Evolutionary conservation across 2,329 filamentous ascomycete species (phyloP).

Genomic region (Neonectria sp.): DNA sequence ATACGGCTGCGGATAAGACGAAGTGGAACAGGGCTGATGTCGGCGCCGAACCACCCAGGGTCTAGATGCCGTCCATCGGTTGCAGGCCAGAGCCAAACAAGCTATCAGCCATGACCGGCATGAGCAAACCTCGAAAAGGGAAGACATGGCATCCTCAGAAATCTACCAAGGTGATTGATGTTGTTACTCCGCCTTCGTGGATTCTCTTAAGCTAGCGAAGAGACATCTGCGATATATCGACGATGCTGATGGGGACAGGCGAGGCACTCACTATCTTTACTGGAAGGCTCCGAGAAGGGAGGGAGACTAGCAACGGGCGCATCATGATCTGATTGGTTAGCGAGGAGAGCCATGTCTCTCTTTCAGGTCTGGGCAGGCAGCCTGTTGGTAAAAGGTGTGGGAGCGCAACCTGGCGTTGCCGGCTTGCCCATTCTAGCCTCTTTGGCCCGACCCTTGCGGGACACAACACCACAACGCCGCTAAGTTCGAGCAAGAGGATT

Average conservation of each 20-base stretch:
- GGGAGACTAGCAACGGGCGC: slow-evolving; percentile 21
- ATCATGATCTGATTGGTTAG: slow-evolving; percentile 35
- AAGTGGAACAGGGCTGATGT: slow-evolving; percentile 40
- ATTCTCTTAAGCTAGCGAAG: slow-evolving; percentile 10
- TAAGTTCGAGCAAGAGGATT: slow-evolving; percentile 25
- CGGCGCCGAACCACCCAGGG: slow-evolving; percentile 35
- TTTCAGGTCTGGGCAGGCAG: slow-evolving; percentile 30
- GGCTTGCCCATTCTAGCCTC: slow-evolving; percentile 31
- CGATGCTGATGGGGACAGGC: slow-evolving; percentile 18
- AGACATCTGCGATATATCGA: slow-evolving; percentile 20
- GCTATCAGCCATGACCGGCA: slow-evolving; percentile 24
- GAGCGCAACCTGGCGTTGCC: slow-evolving; percentile 30
- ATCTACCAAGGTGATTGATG: slow-evolving; percentile 13
- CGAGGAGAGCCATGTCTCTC: slow-evolving; percentile 37
- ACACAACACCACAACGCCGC: slow-evolving; percentile 42
- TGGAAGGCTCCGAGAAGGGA: slow-evolving; percentile 17
- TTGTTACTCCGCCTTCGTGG: slow-evolving; percentile 21
- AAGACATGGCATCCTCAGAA: slow-evolving; percentile 8
- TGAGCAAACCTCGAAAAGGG: slow-evolving; percentile 11
- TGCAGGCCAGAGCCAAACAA: slow-evolving; percentile 23
- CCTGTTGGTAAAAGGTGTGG: slow-evolving; percentile 14
- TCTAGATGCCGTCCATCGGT: slow-evolving; percentile 38
- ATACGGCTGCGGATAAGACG: slow-evolving; percentile 34
- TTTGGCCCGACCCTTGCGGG: slow-evolving; percentile 35
- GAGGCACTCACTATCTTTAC: not conserved